Evolutionary conservation across 768 basidiomycete genomes (phyloP).

Genomic region (Harrya chromipes): DNA sequence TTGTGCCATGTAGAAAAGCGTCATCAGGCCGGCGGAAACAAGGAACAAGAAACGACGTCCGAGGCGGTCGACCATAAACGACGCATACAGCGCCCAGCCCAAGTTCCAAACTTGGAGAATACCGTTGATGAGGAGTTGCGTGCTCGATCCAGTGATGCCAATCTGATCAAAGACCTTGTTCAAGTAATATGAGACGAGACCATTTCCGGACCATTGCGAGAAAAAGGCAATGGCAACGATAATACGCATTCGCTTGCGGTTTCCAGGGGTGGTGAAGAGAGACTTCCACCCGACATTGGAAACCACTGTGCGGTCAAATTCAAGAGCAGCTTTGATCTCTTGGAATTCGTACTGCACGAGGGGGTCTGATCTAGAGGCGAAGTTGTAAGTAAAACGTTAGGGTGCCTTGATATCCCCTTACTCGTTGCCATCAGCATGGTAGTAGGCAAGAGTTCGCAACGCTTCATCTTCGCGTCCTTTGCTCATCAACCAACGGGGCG

Average conservation of each 20-base stretch:
- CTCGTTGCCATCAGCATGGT: conserved; percentile 77
- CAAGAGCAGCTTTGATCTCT: conserved; percentile 77
- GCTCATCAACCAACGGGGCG: conserved; percentile 78
- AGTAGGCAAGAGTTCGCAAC: conserved; percentile 65
- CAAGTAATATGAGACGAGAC: conserved; percentile 82
- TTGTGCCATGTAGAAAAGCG: conserved; percentile 64
- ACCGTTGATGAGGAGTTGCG: conserved; percentile 80
- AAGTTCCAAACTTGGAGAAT: conserved; percentile 85
- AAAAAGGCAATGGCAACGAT: conserved; percentile 79
- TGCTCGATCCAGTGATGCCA: conserved; percentile 58
- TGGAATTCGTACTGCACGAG: conserved; percentile 72
- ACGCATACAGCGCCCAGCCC: conserved; percentile 53
- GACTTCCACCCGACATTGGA: conserved; percentile 66
- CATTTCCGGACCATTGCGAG: conserved; percentile 85
- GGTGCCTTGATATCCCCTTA: conserved; percentile 23
- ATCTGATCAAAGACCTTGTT: conserved; percentile 67
- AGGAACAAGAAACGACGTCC: conserved; percentile 75
- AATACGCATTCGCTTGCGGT: conserved; percentile 72
- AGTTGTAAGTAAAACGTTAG: background rate
- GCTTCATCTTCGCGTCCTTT: conserved; percentile 74
- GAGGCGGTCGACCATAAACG: conserved; percentile 58
- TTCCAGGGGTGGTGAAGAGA: conserved; percentile 63
- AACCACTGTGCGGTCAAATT: conserved; percentile 59
- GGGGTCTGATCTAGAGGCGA: conserved; percentile 47
- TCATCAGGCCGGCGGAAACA: conserved; percentile 54